Evolutionary conservation across 2,329 filamentous ascomycete genomes (phyloP), one percentile per base, ranked within the genome.

Genomic region (Cercospora beticola): DNA sequence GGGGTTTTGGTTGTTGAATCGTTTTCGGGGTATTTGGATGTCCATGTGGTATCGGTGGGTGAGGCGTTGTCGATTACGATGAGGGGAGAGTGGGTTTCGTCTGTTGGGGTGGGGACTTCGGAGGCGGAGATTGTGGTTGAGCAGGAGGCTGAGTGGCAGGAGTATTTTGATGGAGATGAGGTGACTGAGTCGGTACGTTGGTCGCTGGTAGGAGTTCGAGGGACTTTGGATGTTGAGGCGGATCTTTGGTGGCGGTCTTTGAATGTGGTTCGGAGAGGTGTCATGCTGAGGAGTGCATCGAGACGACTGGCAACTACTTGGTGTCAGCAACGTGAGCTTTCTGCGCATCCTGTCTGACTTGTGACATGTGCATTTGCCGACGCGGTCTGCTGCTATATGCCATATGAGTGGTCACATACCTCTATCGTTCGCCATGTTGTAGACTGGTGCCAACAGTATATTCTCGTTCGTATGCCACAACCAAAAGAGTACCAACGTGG

Each of bases 341-440:
- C n/a, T 23, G 49, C 54, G 62, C 36, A 57, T 26, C 36, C 14
- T 14, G 9, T 21, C 16, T n/a, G 56, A 2, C 6, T 21, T n/a
- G 31, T 31, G 10, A 14, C 16, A 36, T 36, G 9, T 23, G 36
- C 8, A 23, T 33, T 28, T 2, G 14, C 16, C 8, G 4, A 58
- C 3, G 7, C 14, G 28, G 12, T 9, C 52, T 9, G 40, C 52
- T 23, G 52, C 16, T 36, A 4, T 23, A 16, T 33, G n/a, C 21
- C 5, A 33, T 52, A 9, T 16, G 36, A 9, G 16, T 30, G 21
- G 7, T 21, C 14, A 49, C 62, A 59, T 49, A 65, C 54, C 52
- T 65, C 49, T 59, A 58, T 65, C 52, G 14, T 14, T 36, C 54
- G 23, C 62, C 62, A 65, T 65, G n/a, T 31, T 65, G 52, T 30